Conservation (phyloP, 768 basidiomycete genomes). For the Suillus spraguei region DNA sequence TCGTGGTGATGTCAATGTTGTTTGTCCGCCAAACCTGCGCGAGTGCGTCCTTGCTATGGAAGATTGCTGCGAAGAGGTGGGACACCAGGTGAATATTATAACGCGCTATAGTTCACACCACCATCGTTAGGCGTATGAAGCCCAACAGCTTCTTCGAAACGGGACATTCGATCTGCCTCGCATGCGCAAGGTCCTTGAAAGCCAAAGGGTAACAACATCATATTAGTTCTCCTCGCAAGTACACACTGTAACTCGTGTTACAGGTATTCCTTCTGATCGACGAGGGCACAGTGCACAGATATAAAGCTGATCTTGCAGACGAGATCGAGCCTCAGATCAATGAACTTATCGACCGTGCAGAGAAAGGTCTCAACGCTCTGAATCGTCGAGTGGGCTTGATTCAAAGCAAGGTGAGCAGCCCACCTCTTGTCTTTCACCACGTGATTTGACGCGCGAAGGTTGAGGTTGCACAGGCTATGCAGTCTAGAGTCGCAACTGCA, state of each 20-base stretch:
- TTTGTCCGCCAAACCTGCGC: constrained; percentile 69
- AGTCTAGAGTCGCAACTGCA: constrained; percentile 46
- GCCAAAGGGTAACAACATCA: constrained; percentile 56
- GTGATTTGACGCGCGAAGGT: constrained; percentile 40
- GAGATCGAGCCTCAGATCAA: constrained; percentile 82
- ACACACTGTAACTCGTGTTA: constrained; percentile 10
- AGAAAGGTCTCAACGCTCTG: constrained; percentile 64
- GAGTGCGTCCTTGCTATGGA: constrained; percentile 82
- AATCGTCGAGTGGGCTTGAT: constrained; percentile 63
- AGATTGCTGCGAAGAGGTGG: constrained; percentile 79
- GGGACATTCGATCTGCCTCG: constrained; percentile 74
- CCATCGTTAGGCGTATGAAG: constrained; percentile 57
- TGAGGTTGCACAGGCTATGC: constrained; percentile 48
- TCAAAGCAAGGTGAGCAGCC: constrained; percentile 58
- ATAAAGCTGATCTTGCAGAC: constrained; percentile 74
- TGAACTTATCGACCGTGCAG: constrained; percentile 71
- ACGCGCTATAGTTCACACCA: constrained; percentile 13
- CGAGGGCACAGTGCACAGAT: constrained; percentile 69
- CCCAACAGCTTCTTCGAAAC: constrained; percentile 66
- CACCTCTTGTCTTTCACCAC: constrained; percentile 5
- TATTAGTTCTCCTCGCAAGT: not conserved
- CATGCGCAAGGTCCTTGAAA: constrained; percentile 68
- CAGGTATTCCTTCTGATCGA: constrained; percentile 78
- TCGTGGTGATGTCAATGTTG: constrained; percentile 60
- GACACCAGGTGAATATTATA: constrained; percentile 11